Evolutionary conservation across 1,284 basidiomycete genomes (phyloP).

Genomic region (Fomitopsis betulina): DNA sequence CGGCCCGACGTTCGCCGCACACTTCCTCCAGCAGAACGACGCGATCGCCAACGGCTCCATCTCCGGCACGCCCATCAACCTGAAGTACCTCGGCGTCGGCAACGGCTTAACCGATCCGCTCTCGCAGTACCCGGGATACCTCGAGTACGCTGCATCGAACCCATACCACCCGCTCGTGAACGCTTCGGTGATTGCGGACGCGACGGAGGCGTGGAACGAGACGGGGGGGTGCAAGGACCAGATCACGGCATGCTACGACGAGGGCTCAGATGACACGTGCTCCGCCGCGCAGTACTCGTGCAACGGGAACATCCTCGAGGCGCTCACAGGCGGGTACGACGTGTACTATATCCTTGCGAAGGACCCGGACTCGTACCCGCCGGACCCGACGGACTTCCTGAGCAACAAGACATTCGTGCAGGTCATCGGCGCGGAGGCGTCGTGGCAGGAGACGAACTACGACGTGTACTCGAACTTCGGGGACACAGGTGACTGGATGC

Average conservation of each 20-base stretch:
- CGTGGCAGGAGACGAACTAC: constrained; percentile 41
- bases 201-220: constrained; percentile 40
- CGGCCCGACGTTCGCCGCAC: constrained; percentile 58
- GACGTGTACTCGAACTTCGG: constrained; percentile 54
- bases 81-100: constrained; percentile 59
- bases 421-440: constrained; percentile 46
- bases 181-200: constrained; percentile 32
- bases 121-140: constrained; percentile 52
- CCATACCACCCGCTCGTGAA: constrained; percentile 49
- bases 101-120: constrained; percentile 62
- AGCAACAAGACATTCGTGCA: constrained; percentile 27
- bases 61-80: constrained; percentile 48
- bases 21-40: constrained; percentile 58
- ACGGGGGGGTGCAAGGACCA: constrained; percentile 47
- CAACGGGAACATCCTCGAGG: constrained; percentile 46
- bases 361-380: constrained; percentile 54
- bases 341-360: constrained; percentile 48
- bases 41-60: constrained; percentile 48
- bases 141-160: constrained; percentile 49
- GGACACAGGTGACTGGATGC: constrained; percentile 61
- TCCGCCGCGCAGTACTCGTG: constrained; percentile 51
- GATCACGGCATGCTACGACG: constrained; percentile 48
- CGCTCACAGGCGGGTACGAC: constrained; percentile 43
- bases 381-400: constrained; percentile 41
- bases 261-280: constrained; percentile 43